Evolutionary conservation across 768 basidiomycete genomes (phyloP).

Genomic region (Crucibulum laeve): DNA sequence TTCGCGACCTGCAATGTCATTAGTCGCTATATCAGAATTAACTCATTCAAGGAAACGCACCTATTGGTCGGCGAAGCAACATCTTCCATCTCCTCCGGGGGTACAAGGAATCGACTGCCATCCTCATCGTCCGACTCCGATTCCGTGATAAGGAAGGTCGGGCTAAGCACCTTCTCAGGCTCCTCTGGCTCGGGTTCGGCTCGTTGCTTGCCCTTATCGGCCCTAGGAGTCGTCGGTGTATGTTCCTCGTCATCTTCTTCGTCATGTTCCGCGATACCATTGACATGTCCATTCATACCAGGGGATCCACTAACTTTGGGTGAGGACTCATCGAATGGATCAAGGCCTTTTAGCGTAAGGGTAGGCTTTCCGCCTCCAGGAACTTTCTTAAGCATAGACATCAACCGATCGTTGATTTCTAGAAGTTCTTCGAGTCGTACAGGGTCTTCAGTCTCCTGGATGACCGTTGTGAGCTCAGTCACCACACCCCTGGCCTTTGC

Average conservation of each 20-base stretch:
- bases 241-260: constrained; percentile 23
- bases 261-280: constrained; percentile 1
- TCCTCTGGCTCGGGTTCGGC: constrained; percentile 67
- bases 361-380: constrained; percentile 31
- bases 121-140: constrained; percentile 46
- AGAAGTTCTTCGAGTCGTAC: constrained; percentile 64
- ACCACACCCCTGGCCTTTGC: constrained; percentile 48
- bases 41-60: constrained; percentile 29
- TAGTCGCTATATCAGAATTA: constrained; percentile 3
- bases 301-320: neutral
- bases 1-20: constrained; percentile 49
- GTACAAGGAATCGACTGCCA: constrained; percentile 29
- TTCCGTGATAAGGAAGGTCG: constrained; percentile 44
- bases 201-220: constrained; percentile 78
- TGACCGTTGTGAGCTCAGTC: constrained; percentile 44
- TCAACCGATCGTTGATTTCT: constrained; percentile 67
- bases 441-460: constrained; percentile 56
- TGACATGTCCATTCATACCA: constrained; percentile 5
- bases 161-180: constrained; percentile 68
- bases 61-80: constrained; percentile 40
- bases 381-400: constrained; percentile 47
- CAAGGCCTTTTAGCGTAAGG: constrained; percentile 41
- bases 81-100: constrained; percentile 29
- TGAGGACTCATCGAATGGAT: constrained; percentile 28
- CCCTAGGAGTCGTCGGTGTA: constrained; percentile 51